phyloP scores from a whole-genome alignment of 106 monocot genomes.

The Dendrobium catenatum region DNA sequence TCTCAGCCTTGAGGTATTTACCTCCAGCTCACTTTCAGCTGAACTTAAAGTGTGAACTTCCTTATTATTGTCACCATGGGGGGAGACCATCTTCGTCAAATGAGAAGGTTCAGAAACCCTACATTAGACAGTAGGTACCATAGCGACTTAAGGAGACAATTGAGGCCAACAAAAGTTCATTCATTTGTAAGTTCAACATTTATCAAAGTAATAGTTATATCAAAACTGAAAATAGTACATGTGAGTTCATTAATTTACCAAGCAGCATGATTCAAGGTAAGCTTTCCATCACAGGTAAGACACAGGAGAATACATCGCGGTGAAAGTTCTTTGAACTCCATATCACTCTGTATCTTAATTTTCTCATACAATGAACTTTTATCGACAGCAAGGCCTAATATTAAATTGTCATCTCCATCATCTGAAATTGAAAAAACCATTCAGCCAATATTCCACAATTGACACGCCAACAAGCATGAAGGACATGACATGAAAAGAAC shows the following conservation, averaged over 20 bases:
- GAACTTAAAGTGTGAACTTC: not conserved
- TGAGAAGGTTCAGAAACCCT: constrained; percentile 71
- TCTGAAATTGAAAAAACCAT: constrained; percentile 37
- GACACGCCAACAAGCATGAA: not conserved
- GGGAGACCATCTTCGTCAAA: constrained; percentile 13
- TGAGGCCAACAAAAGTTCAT: not conserved
- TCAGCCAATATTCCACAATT: not conserved
- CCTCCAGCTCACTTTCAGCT: constrained; percentile 9
- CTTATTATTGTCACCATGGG: constrained; percentile 18
- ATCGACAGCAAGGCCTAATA: constrained; percentile 77
- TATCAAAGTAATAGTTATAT: no score
- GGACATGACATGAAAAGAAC: not conserved
- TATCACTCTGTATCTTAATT: constrained; percentile 36
- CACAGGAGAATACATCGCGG: constrained; percentile 68
- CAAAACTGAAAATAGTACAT: not conserved
- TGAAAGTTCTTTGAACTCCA: constrained; percentile 39
- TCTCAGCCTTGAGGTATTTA: constrained; percentile 15
- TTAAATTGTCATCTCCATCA: constrained; percentile 77
- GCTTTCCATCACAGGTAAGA: constrained; percentile 84
- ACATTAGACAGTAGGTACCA: constrained; percentile 20
- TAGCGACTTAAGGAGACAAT: not conserved
- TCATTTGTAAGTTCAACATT: not conserved
- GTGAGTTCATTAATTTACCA: constrained; percentile 35
- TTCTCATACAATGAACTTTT: constrained; percentile 69
- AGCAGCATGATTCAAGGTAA: constrained; percentile 61